Evolutionary conservation across 75 land plant genomes (phyloP), one percentile per base, ranked within the genome.

Genomic region (Ceratopteris richardii): DNA sequence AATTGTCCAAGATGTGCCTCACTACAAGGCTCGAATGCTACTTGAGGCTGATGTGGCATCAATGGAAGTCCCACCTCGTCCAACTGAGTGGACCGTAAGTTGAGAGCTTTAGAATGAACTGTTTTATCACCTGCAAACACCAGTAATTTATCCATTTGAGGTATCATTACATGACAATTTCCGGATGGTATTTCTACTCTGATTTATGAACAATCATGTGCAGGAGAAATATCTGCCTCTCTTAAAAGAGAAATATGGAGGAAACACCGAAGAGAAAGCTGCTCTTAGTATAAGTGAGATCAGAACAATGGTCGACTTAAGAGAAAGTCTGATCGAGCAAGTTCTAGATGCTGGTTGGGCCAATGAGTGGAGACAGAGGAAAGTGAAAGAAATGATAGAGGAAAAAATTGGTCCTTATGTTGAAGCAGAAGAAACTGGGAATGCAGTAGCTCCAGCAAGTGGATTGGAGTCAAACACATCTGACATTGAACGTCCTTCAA

Each of bases 71-170:
- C 98, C 98, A 57, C 87, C 86, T 50, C 68, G 94, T 51, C 98
- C 98, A 46, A 51, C 66, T 3, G 74, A 82, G 58, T 93, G 95
- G 95, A 86, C 80, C 54, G 94, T 93, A 79, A 25, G 94, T 63
- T 44, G 1, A 29, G 13, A 51, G 26, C n/a, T 18, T 21, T 16
- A 20, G 19, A 20, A 3, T 26, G 51, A 19, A 1, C 26, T 24
- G 51, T n/a, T 28, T 31, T 18, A 1, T 17, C 39, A 46, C 28
- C 31, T 18, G 18, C 4, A 23, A n/a, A 14, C 22, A 22, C 30
- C 12, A 28, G 17, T 18, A 23, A 5, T 63, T 31, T 29, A 63
- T 52, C 3, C 2, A 63, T n/a, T 20, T 19, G 27, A 17, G 30
- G 5, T 21, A 36, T 10, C 37, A 6, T 39, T 18, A 16, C 28